Conservation (phyloP, 768 basidiomycete species). For the Boletus rubroflammeus region DNA sequence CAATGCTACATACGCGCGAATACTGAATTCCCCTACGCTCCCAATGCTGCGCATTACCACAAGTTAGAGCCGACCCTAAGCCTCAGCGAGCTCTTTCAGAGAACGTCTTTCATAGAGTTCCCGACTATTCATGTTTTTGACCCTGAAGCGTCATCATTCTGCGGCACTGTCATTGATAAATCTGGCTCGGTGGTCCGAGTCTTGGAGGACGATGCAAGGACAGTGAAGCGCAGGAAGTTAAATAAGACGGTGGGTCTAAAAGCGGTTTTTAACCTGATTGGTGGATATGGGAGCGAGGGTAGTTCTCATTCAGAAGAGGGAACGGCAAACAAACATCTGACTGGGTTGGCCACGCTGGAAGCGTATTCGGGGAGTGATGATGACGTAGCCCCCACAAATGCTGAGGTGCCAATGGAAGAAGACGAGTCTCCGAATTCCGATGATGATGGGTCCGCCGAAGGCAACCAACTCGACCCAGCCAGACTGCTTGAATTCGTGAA, state of each 20-base stretch:
- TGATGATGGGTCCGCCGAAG: constrained; percentile 12
- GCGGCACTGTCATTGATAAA: constrained; percentile 55
- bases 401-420: constrained; percentile 19
- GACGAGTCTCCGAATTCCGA: constrained; percentile 8
- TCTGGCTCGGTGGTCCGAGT: constrained; percentile 36
- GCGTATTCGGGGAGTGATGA: constrained; percentile 24
- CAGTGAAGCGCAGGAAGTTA: constrained; percentile 55
- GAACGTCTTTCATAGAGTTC: constrained; percentile 76
- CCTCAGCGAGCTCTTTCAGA: constrained; percentile 47
- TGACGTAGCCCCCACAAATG: neutral
- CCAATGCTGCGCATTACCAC: constrained; percentile 44
- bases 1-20: constrained; percentile 57
- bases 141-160: constrained; percentile 48
- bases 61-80: constrained; percentile 50
- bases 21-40: constrained; percentile 26
- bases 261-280: constrained; percentile 55
- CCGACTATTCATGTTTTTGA: constrained; percentile 80
- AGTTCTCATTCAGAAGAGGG: constrained; percentile 35
- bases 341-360: constrained; percentile 23
- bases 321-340: neutral
- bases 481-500: constrained; percentile 22
- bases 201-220: constrained; percentile 27
- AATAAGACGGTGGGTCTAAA: constrained; percentile 48
- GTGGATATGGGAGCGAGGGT: constrained; percentile 55
- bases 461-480: constrained; percentile 13